Conservation (phyloP, 208 protist genomes). For the Perkinsela sp. region DNA sequence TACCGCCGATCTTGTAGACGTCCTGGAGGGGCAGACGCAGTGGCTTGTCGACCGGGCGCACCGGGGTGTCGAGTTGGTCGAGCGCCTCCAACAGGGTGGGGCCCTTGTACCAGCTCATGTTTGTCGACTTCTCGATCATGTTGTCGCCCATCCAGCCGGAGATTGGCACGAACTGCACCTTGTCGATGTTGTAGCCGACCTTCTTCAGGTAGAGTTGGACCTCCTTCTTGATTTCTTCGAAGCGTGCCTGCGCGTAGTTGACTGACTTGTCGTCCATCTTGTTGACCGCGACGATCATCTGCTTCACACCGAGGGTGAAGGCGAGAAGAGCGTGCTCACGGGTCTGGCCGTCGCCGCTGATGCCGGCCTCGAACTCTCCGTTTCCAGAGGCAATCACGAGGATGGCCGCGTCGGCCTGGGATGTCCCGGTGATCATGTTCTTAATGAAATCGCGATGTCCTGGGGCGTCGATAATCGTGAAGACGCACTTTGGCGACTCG, state of each 20-base stretch:
- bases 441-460: slow-evolving; percentile 76
- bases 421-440: slow-evolving; percentile 71
- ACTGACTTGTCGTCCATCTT: slow-evolving; percentile 55
- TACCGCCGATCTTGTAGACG: slow-evolving; percentile 81
- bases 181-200: slow-evolving; percentile 69
- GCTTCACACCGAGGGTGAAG: slow-evolving; percentile 52
- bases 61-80: slow-evolving; percentile 39
- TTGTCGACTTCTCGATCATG: slow-evolving; percentile 47
- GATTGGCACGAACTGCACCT: slow-evolving; percentile 73
- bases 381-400: slow-evolving; percentile 44
- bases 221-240: slow-evolving; percentile 47
- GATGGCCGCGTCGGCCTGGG: slow-evolving; percentile 58
- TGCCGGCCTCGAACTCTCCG: slow-evolving; percentile 72
- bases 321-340: slow-evolving; percentile 62
- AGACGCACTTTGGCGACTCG: slow-evolving; percentile 53
- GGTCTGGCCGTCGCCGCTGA: slow-evolving; percentile 67
- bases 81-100: slow-evolving; percentile 63
- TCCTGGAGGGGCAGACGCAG: slow-evolving; percentile 75
- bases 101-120: slow-evolving; percentile 74
- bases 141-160: slow-evolving; percentile 83
- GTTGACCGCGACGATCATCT: slow-evolving; percentile 68
- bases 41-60: slow-evolving; percentile 69
- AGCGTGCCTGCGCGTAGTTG: slow-evolving; percentile 62
- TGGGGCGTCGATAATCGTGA: slow-evolving; percentile 73
- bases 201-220: slow-evolving; percentile 41